Evolutionary conservation across 352 stramenopile species (phyloP).

Genomic region (Pythium sukuiense): DNA sequence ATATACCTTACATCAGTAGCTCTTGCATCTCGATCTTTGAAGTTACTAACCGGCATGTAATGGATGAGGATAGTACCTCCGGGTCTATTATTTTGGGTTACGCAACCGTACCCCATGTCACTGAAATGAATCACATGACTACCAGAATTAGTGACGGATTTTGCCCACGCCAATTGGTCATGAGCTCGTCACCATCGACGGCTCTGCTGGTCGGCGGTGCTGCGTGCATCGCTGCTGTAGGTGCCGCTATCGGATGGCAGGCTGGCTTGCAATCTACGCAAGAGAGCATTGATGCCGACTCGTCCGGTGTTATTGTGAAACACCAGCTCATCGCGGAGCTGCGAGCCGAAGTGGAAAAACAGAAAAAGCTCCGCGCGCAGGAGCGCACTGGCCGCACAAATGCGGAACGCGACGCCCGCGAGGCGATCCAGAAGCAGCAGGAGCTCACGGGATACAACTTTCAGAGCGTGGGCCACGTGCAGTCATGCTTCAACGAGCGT

Average conservation of each 20-base stretch:
- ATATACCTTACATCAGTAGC: not conserved
- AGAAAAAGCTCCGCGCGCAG: constrained; percentile 71
- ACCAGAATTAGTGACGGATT: not conserved
- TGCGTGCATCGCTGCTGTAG: constrained; percentile 19
- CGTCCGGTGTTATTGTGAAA: constrained; percentile 9
- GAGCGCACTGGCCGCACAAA: constrained; percentile 74
- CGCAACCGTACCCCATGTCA: constrained; percentile 4
- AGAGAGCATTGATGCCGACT: not conserved
- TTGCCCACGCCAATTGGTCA: not conserved
- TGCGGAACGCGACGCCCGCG: constrained; percentile 62
- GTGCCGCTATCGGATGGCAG: constrained; percentile 26
- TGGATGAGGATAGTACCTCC: not conserved
- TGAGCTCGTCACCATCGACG: constrained; percentile 4
- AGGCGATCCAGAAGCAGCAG: constrained; percentile 64
- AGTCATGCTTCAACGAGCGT: constrained; percentile 87
- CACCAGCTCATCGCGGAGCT: constrained; percentile 48
- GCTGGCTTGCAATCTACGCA: constrained; percentile 2
- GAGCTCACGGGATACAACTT: constrained; percentile 67
- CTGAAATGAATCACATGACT: constrained; percentile 3
- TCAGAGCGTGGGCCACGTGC: constrained; percentile 64
- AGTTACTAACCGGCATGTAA: not conserved
- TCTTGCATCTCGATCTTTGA: not conserved
- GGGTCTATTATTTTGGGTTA: not conserved
- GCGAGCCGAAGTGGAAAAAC: constrained; percentile 61
- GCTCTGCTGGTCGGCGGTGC: constrained; percentile 18